phyloP scores from a whole-genome alignment of 1,284 basidiomycete species.

The Cryptococcus floricola region DNA sequence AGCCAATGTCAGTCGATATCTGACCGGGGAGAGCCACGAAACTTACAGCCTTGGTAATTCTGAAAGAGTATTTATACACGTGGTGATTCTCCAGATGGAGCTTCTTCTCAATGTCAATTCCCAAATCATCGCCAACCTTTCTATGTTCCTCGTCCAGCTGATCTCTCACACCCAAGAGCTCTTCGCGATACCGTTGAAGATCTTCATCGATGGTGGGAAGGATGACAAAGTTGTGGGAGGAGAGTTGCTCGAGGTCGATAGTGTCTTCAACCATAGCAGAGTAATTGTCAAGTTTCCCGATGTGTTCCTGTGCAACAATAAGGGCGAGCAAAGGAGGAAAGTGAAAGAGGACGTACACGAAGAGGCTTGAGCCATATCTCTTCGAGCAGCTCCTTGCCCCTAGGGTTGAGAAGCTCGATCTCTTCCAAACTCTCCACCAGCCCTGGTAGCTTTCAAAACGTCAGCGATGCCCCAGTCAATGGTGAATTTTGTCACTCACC shows the following conservation, averaged over 20 bases:
- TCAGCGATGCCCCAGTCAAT: slow-evolving; percentile 1
- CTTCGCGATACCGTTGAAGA: slow-evolving; percentile 66
- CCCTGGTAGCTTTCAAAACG: slow-evolving; percentile 61
- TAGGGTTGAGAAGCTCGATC: slow-evolving; percentile 30
- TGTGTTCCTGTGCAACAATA: slow-evolving; percentile 55
- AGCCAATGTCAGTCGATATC: too few species aligned
- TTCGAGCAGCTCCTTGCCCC: slow-evolving; percentile 59
- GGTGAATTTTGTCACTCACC: slow-evolving; percentile 41
- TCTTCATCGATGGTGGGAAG: slow-evolving; percentile 62
- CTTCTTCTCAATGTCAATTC: slow-evolving; percentile 90
- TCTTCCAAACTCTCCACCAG: slow-evolving; percentile 62
- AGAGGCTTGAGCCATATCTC: slow-evolving; percentile 64
- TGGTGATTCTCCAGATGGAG: slow-evolving; percentile 90
- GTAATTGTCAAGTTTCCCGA: slow-evolving; percentile 67
- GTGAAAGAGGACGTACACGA: slow-evolving; percentile 51
- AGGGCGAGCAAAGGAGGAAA: neutral
- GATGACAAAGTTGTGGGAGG: slow-evolving; percentile 84
- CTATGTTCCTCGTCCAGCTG: slow-evolving; percentile 80
- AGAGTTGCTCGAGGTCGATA: slow-evolving; percentile 80
- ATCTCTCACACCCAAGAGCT: slow-evolving; percentile 69
- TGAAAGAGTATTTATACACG: slow-evolving; percentile 88
- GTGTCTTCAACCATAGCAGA: slow-evolving; percentile 94
- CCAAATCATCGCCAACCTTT: slow-evolving; percentile 66
- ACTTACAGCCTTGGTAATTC: slow-evolving; percentile 80
- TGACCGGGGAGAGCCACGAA: neutral